Evolutionary conservation across 805 yeast species (phyloP), one percentile per base, ranked within the genome.

Genomic region (Wickerhamiella slavikovae): DNA sequence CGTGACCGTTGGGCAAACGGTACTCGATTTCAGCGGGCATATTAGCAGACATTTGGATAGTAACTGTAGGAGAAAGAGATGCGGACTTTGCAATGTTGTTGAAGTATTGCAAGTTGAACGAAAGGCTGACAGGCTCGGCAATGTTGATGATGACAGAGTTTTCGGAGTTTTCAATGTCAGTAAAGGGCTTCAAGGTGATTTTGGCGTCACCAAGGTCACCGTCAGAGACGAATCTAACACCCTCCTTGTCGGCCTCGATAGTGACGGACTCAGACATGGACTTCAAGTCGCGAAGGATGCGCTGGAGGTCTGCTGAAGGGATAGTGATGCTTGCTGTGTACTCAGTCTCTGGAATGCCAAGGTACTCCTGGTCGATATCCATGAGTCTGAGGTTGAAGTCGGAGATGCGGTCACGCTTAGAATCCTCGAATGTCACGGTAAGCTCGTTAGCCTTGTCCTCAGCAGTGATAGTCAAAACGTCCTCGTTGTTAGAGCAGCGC

Each of bases 301-400:
- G 80, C 50, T 89, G 71, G 55, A 89, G 80, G 45, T 85, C 96
- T 16, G 64, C 44, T 15, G 93, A 61, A 35, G 96, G 93, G 76
- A 89, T 67, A 34, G 78, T 70, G 43, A 89, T 64, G 37, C 76
- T 71, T 22, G 89, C 70, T 48, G 79, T 92, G 51, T 76, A 77
- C 38, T 79, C 91, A 70, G 83, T 72, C 43, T 82, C 96, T 43
- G 91, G 96, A 49, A 89, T 78, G 44, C 77, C 73, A 45, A 89
- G 67, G 58, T 78, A 78, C 49, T 89, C 96, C 39, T 92, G 78
- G 52, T 89, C 96, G 41, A 89, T 80, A 49, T 85, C 93, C 93
- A 89, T 82, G 50, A 89, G 66, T 52, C 82, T 82, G 50, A 89
- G 65, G 29, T 75, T 66, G 56, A 77, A 89, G 60, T 85, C 96